phyloP scores from a whole-genome alignment of 257 asterid species.

The Verbascum thapsus region DNA sequence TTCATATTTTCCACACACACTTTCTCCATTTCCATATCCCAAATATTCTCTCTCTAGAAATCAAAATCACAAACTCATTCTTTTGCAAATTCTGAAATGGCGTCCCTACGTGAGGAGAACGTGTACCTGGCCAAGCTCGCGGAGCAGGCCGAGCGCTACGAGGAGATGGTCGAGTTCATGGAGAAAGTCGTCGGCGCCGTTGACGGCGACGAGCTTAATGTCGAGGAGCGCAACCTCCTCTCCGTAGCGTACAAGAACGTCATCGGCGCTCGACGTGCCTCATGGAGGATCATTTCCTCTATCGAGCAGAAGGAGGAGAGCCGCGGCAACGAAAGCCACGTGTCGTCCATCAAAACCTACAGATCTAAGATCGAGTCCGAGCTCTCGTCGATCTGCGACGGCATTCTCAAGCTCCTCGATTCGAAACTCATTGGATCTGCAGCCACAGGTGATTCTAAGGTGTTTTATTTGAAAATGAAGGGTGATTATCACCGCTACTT shows the following conservation, averaged over 20 bases:
- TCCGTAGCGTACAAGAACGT: constrained; percentile 62
- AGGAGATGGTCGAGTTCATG: constrained; percentile 95
- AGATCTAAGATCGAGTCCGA: constrained; percentile 62
- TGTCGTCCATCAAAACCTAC: constrained; percentile 50
- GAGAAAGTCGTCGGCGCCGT: constrained; percentile 76
- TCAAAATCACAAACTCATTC: constrained; percentile 23
- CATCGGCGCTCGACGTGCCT: constrained; percentile 59
- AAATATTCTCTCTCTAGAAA: constrained; percentile 25
- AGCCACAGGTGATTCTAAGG: constrained; percentile 47
- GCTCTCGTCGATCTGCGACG: constrained; percentile 49
- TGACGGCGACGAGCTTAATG: constrained; percentile 58
- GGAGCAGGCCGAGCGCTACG: constrained; percentile 93
- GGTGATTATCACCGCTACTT: constrained; percentile 49
- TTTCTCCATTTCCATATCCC: constrained; percentile 1
- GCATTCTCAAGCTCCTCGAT: constrained; percentile 53
- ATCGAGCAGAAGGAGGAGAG: constrained; percentile 64
- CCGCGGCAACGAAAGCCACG: constrained; percentile 62
- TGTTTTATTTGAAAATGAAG: constrained; percentile 56
- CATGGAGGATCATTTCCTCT: constrained; percentile 57
- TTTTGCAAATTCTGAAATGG: constrained; percentile 50
- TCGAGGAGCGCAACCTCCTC: constrained; percentile 62
- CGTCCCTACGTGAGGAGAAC: constrained; percentile 79
- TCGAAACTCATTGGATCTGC: constrained; percentile 54
- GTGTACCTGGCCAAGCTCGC: constrained; percentile 91
- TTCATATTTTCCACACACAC: neutral